Evolutionary conservation across 495 filamentous ascomycete species (phyloP).

Genomic region (Aspergillus baeticus): DNA sequence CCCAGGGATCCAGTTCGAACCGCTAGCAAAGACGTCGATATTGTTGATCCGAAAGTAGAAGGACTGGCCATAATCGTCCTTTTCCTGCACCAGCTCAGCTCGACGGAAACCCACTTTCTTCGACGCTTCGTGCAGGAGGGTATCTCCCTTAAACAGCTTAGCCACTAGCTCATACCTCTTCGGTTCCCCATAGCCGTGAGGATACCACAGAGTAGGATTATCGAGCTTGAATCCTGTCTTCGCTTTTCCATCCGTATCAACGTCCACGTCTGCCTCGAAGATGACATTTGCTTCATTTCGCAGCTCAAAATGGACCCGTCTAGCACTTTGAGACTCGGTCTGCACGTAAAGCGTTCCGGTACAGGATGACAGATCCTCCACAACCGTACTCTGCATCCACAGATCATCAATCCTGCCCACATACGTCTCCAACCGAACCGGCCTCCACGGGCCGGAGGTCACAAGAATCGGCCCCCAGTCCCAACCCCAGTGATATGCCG

Average conservation of each 20-base stretch:
- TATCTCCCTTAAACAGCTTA: slow-evolving; percentile 39
- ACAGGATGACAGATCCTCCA: slow-evolving; percentile 16
- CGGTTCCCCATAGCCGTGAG: slow-evolving; percentile 72
- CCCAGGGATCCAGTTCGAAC: slow-evolving; percentile 85
- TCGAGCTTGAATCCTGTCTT: slow-evolving; percentile 54
- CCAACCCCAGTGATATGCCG: slow-evolving; percentile 93
- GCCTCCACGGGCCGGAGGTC: slow-evolving; percentile 80
- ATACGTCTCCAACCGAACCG: slow-evolving; percentile 72
- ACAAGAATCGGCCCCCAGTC: slow-evolving; percentile 83
- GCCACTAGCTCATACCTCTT: slow-evolving; percentile 66
- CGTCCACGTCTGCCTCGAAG: not conserved
- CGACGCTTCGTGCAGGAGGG: slow-evolving; percentile 44
- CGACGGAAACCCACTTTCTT: slow-evolving; percentile 73
- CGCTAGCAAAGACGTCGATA: slow-evolving; percentile 77
- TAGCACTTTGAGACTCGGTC: slow-evolving; percentile 53
- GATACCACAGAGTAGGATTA: slow-evolving; percentile 75
- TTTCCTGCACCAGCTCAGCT: slow-evolving; percentile 67
- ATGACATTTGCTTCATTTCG: not conserved
- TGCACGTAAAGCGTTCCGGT: not conserved
- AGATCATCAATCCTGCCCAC: slow-evolving; percentile 64
- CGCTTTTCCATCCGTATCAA: slow-evolving; percentile 36
- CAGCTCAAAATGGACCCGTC: slow-evolving; percentile 24
- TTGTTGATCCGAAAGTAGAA: slow-evolving; percentile 87
- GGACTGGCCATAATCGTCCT: slow-evolving; percentile 66
- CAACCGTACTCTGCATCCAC: slow-evolving; percentile 50